phyloP scores from a whole-genome alignment of 805 yeast genomes.

The Zygotorulaspora danielsina region DNA sequence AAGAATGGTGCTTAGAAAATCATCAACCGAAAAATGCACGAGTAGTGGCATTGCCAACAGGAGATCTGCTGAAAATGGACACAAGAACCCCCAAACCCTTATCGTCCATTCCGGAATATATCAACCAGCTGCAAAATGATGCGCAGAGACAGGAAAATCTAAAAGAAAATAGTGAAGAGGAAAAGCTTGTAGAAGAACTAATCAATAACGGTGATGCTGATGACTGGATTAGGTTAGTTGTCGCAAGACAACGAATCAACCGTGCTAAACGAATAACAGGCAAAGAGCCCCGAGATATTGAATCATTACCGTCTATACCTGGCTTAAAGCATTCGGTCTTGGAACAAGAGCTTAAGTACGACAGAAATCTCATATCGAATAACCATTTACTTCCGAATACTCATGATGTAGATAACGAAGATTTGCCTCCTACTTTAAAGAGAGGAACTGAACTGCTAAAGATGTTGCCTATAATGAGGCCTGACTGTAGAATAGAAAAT shows the following conservation, averaged over 20 bases:
- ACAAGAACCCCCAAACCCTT: constrained; percentile 21
- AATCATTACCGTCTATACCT: constrained; percentile 23
- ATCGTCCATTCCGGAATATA: constrained; percentile 33
- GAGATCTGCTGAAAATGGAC: constrained; percentile 23
- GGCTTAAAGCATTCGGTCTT: constrained; percentile 27
- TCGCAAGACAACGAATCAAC: constrained; percentile 31
- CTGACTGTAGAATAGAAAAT: constrained; percentile 31
- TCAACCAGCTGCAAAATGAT: constrained; percentile 25
- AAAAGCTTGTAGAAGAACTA: constrained; percentile 28
- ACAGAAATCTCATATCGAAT: constrained; percentile 2
- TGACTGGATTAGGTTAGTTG: constrained; percentile 37
- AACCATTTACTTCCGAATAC: constrained; percentile 17
- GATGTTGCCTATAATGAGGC: constrained; percentile 38
- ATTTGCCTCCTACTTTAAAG: constrained; percentile 1
- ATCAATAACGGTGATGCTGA: constrained; percentile 35
- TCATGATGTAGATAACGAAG: constrained; percentile 8
- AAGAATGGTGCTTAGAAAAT: constrained; percentile 51
- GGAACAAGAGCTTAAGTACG: constrained; percentile 2
- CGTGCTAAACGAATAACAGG: constrained; percentile 23
- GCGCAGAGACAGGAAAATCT: constrained; percentile 10
- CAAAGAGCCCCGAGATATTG: constrained; percentile 18
- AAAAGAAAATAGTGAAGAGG: constrained; percentile 19
- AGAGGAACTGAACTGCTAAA: constrained; percentile 33
- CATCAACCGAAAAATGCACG: constrained; percentile 44
- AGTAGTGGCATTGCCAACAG: constrained; percentile 34